Evolutionary conservation across 345 rosid genomes (phyloP), one percentile per base, ranked within the genome.

Genomic region (Syzygium aromaticum): DNA sequence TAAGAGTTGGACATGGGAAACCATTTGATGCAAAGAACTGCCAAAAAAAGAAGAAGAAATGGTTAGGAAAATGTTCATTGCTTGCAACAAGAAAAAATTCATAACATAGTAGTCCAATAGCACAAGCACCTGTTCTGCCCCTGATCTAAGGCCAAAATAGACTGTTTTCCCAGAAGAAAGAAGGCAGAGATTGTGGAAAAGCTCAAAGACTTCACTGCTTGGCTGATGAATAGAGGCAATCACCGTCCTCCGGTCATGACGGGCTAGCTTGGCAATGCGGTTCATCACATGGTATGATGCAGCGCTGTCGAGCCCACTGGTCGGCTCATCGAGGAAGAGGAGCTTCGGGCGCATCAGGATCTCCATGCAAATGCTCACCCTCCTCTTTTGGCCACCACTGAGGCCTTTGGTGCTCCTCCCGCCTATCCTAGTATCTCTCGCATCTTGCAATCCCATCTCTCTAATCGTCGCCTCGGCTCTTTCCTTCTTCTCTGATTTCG

Each of bases 191-290:
- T 90, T 89, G 87, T 91, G 91, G 84, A 93, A 92, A 59, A 92
- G 86, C 30, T 91, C 86, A 52, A 91, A 93, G 77, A 92, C 85
- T n/a, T 92, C 91, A 52, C 92, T 89, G 85, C 95, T 94, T 0
- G 94, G 95, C 88, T 94, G 95, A 56, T 94, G 96, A 86, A 94
- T 86, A 3, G 95, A 90, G 54, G 91, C 93, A 23, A 94, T 84
- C 46, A 93, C 93, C 11, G 91, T 91, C 86, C 89, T 91, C 12
- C 90, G 84, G 43, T 93, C 90, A 7, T 84, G 90, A 21, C 49
- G 46, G 5, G 92, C 91, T 5, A 94, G 92, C 53, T 52, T 88
- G 15, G 86, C 92, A 3, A 94, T 93, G 17, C 92, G 85, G 14
- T 40, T 93, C 91, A 91, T 90, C 82, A 94, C 92, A 85, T 94